Base-by-base conservation (phyloP, 352 stramenopile species). In the Phytopythium boreale region DNA sequence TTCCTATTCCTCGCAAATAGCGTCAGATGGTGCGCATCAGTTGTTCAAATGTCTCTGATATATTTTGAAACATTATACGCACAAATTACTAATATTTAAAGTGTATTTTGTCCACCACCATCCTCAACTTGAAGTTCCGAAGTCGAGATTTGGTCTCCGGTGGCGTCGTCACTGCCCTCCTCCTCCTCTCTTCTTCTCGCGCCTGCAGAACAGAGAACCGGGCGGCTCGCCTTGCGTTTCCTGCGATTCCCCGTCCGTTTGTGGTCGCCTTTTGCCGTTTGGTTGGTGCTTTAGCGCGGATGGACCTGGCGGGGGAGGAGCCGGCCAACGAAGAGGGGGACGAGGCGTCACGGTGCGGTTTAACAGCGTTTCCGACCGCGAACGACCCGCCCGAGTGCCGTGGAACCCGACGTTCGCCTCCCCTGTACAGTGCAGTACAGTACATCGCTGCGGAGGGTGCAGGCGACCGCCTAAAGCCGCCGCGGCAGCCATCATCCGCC, bases 401-500 rank as follows among this genome's bases (percentile, higher is more conserved):
- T 39, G 34, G 10, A 39, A 39, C 11, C 34, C 34, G 34, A 39
- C 34, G 34, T 39, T 39, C 34, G 1, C 11, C 27, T 22, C n/a
- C 29, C 3, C 29, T 34, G 29, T 34, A 34, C 7, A 7, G 29
- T 34, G 7, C 29, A 8, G 29, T 51, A 51, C 44, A 7, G 44
- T 51, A 51, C 44, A 51, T 7, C 7, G 29, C 29, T 34, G 29
- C 29, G 4, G 29, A 34, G 29, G 29, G 29, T 34, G 43, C 43
- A 50, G 19, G 49, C 49, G 27, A 37, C 27, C 49, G n/a, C 24
- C 31, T n/a, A 29, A 51, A 47, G 41, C 20, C 26, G 19, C 27
- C 1, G 14, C 15, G 2, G 34, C 56, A 53, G 41, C 39, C 56
- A 53, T 53, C 56, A 62, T 62, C 56, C 11, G 56, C 56, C 41